Base-by-base conservation (phyloP, 2,329 filamentous ascomycete genomes). In the Penicillium sp. region DNA sequence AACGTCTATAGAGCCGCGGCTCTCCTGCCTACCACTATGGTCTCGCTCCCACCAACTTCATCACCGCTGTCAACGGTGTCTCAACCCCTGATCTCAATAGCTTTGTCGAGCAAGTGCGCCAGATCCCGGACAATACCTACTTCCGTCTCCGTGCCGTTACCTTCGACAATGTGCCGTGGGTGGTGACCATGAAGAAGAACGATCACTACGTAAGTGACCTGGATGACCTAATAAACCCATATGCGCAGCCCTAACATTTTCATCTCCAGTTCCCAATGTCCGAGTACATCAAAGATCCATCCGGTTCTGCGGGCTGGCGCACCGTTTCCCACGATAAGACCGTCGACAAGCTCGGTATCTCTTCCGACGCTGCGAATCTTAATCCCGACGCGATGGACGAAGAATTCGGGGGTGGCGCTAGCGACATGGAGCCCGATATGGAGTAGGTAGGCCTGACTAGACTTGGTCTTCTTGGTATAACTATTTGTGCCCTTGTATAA, bases 131-230 rank as follows among this genome's bases (percentile, higher is more conserved):
- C 61, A 98, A 98, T 64, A 95, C 89, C 1, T 98, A 98, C 71
- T 98, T 98, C 82, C 84, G 93, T 14, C 77, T 98, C 43, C 90
- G 91, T 68, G 89, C 93, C n/a, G 89, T 97, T 68, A 97, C 93
- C 0, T 98, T 98, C 63, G 93, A 98, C 68, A 95, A 94, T 62
- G 89, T 98, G 8, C 91, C 91, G 3, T 98, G 93, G 89, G 89
- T 98, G n/a, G 88, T 94, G 31, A 98, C 93, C 7, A 95, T 98
- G 87, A 98, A 98, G 82, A 97, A 97, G 80, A 96, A 96, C 60
- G 91, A 98, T 66, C 93, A 98, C 70, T 98, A 98, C 68, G 74
- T 77, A 60, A 63, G 72, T 65, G 14, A 18, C 36, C 31, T 29
- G 18, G 14, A 23, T 20, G 16, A 27, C 23, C 6, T 4, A 31